phyloP scores from a whole-genome alignment of 2,329 filamentous ascomycete species.

The Cladophialophora chaetospira region DNA sequence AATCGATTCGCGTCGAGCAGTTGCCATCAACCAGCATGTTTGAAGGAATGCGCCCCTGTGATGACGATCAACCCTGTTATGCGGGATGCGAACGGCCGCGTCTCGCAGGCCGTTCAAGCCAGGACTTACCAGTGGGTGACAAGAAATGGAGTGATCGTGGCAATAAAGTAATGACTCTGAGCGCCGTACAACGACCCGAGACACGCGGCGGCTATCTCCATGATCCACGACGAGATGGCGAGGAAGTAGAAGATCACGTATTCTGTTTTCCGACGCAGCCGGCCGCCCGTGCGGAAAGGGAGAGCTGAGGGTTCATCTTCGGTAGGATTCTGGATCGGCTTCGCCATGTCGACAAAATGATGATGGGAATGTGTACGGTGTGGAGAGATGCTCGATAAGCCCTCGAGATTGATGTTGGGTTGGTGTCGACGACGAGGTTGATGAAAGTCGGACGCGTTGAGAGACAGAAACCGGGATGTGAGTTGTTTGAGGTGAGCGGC shows the following conservation, averaged over 20 bases:
- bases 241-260: conserved; percentile 27
- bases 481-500: background rate
- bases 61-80: too few species aligned
- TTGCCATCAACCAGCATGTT: conserved; percentile 26
- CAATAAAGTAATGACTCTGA: conserved; percentile 25
- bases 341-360: conserved; percentile 13
- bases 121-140: conserved; percentile 19
- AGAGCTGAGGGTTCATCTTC: conserved; percentile 21
- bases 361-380: background rate
- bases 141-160: conserved; percentile 20
- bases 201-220: conserved; percentile 22
- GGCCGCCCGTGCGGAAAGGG: conserved; percentile 21
- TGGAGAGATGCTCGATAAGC: background rate
- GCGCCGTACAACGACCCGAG: conserved; percentile 25
- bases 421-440: background rate
- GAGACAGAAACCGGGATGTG: background rate
- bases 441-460: background rate
- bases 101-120: too few species aligned
- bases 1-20: conserved; percentile 16
- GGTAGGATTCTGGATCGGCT: conserved; percentile 18
- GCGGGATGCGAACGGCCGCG: too few species aligned
- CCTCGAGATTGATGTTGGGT: background rate
- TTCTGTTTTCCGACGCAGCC: conserved; percentile 21
- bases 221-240: conserved; percentile 18
- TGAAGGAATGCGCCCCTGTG: conserved; percentile 25